A percentile compares a stretch with the other conserved stretches of the same genome.
Evolutionary conservation across 2,329 filamentous ascomycete genomes (phyloP).

Genomic region (Diaporthe sp.): DNA sequence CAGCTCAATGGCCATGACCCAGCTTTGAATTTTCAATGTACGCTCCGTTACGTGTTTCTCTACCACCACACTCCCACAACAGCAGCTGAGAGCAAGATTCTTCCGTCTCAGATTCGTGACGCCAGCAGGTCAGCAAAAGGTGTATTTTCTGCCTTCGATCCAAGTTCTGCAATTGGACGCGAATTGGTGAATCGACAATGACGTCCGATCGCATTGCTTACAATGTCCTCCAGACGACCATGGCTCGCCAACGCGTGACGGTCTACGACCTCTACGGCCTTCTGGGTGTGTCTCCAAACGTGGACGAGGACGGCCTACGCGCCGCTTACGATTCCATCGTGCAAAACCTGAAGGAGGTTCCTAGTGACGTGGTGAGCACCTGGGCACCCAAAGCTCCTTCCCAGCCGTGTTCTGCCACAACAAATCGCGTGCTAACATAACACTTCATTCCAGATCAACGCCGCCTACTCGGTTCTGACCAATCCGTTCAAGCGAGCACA

Average conservation of each 20-base stretch:
- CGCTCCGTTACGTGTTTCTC: rapidly evolving
- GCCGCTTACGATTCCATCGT: constrained; percentile 26
- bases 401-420: background rate
- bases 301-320: constrained; percentile 30
- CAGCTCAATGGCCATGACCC: background rate
- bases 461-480: constrained; percentile 28
- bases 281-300: constrained; percentile 30
- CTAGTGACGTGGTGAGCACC: constrained; percentile 16
- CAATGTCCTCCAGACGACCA: constrained; percentile 16
- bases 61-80: too few relatives aligned
- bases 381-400: background rate
- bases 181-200: background rate
- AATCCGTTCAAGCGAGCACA: constrained; percentile 36
- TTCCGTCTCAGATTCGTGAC: background rate
- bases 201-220: background rate
- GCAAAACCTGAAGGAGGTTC: constrained; percentile 19
- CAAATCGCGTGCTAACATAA: background rate
- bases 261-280: constrained; percentile 38
- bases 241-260: constrained; percentile 27
- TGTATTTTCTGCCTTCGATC: background rate
- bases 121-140: background rate
- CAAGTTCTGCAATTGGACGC: too few relatives aligned
- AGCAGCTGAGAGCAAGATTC: background rate
- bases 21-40: background rate
- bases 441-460: constrained; percentile 15